These are phyloP conservation scores for Calocybe indica DNA, from an alignment of 768 basidiomycete species.

Conservation along the genomic window DNA sequence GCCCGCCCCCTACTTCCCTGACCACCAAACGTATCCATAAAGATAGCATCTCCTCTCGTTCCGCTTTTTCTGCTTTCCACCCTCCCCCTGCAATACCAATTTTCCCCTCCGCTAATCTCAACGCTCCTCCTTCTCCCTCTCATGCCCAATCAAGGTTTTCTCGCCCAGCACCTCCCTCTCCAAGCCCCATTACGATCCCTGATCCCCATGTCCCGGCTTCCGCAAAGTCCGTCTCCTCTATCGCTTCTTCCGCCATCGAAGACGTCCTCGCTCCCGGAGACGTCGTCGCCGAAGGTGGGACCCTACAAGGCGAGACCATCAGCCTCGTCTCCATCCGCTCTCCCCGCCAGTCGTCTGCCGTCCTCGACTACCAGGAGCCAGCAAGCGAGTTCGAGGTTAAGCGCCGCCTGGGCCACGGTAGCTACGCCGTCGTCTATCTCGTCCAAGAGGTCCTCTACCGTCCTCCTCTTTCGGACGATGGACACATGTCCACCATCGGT, in stretches of 20 bases:
- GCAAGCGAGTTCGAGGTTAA: constrained; percentile 79
- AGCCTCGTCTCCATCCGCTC: constrained; percentile 43
- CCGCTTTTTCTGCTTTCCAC: constrained; percentile 18
- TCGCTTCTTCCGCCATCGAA: constrained; percentile 35
- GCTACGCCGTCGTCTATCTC: constrained; percentile 92
- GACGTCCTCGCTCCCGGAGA: constrained; percentile 74
- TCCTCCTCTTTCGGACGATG: constrained; percentile 43
- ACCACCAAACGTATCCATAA: constrained; percentile 33
- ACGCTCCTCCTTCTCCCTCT: constrained; percentile 27
- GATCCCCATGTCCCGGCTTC: constrained; percentile 24
- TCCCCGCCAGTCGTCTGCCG: constrained; percentile 20
- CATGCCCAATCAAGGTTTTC: constrained; percentile 5
- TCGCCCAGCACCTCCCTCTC: constrained; percentile 30
- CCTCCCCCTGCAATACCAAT: constrained; percentile 16
- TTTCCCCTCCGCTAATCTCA: constrained; percentile 25
- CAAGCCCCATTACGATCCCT: constrained; percentile 30
- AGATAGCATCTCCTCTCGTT: constrained; percentile 25
- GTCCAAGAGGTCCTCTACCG: constrained; percentile 67
- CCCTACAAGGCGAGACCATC: constrained; percentile 62
- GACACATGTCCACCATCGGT: constrained; percentile 52
- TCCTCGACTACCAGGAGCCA: constrained; percentile 35
- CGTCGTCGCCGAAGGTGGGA: constrained; percentile 60
- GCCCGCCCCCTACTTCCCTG: constrained; percentile 14
- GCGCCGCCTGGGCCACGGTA: constrained; percentile 79
- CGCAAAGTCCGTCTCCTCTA: constrained; percentile 21